phyloP scores from a whole-genome alignment of 331 rosid species.

The Quercus lobata region DNA sequence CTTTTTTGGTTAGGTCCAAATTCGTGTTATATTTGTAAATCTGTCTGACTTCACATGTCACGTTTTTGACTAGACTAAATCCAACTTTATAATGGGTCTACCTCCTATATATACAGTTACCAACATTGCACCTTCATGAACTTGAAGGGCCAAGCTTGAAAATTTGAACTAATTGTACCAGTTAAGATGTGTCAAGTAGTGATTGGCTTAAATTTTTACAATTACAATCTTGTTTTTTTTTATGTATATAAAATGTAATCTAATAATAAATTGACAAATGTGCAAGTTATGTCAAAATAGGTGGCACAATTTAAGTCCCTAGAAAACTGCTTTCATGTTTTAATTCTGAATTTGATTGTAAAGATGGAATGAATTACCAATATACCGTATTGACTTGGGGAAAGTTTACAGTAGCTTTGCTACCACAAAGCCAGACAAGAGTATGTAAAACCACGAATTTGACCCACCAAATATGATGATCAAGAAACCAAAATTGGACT shows the following conservation, averaged over 20 bases:
- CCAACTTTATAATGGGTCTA: neutral
- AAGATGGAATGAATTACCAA: too few species aligned
- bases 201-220: too few species aligned
- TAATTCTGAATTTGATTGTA: too few species aligned
- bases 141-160: neutral
- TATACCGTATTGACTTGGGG: too few species aligned
- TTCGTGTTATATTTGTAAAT: neutral
- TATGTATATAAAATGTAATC: too few species aligned
- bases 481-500: neutral
- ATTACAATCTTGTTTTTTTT: too few species aligned
- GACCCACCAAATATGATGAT: neutral
- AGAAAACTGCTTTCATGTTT: neutral
- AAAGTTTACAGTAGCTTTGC: too few species aligned
- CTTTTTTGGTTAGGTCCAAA: too few species aligned
- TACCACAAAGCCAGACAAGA: neutral
- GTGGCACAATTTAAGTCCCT: neutral
- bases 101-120: too few species aligned
- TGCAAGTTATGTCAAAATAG: too few species aligned
- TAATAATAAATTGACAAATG: too few species aligned
- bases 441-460: neutral
- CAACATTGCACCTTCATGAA: too few species aligned
- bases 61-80: neutral
- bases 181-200: neutral
- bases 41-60: neutral
- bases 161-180: neutral